Evolutionary conservation across 768 basidiomycete genomes (phyloP).

Genomic region (Leccinum broughii): DNA sequence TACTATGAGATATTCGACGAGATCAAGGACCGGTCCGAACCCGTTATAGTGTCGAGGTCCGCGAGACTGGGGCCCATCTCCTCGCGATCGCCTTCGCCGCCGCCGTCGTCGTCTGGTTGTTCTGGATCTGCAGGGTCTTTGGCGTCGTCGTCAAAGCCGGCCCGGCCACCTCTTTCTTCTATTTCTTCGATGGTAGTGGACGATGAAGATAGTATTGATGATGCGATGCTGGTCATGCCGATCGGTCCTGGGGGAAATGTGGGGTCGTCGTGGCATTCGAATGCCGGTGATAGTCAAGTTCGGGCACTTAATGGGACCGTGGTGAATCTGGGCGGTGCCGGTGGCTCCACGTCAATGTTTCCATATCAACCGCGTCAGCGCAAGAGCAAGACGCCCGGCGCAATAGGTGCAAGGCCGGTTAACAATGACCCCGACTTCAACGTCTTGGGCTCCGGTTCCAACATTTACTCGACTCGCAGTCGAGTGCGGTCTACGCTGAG

Average conservation of each 20-base stretch:
- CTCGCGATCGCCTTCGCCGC: slow-evolving; percentile 33
- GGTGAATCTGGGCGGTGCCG: slow-evolving; percentile 28
- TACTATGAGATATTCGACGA: slow-evolving; percentile 90
- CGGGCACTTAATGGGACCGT: not conserved
- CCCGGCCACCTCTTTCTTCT: slow-evolving; percentile 11
- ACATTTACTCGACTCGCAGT: slow-evolving; percentile 38
- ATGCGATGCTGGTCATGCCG: slow-evolving; percentile 73
- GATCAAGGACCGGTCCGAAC: slow-evolving; percentile 68
- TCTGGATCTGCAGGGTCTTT: slow-evolving; percentile 6
- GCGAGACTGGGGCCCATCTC: slow-evolving; percentile 2
- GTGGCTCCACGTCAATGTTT: slow-evolving; percentile 9
- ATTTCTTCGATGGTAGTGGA: slow-evolving; percentile 37
- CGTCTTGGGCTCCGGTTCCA: slow-evolving; percentile 21
- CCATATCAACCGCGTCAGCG: slow-evolving; percentile 45
- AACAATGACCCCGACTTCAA: slow-evolving; percentile 29
- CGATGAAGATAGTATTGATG: slow-evolving; percentile 75
- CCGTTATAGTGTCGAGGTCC: slow-evolving; percentile 35
- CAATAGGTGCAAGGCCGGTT: slow-evolving; percentile 34
- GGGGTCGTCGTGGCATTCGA: slow-evolving; percentile 9
- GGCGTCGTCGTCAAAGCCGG: slow-evolving; percentile 22
- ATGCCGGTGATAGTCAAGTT: slow-evolving; percentile 10
- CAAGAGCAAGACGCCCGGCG: slow-evolving; percentile 25
- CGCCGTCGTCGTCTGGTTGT: slow-evolving; percentile 21
- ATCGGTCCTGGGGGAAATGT: slow-evolving; percentile 45
- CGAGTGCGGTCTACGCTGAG: slow-evolving; percentile 60